Evolutionary conservation across 148 eudicot genomes (phyloP), one percentile per base, ranked within the genome.

Genomic region (Rheum nobile): DNA sequence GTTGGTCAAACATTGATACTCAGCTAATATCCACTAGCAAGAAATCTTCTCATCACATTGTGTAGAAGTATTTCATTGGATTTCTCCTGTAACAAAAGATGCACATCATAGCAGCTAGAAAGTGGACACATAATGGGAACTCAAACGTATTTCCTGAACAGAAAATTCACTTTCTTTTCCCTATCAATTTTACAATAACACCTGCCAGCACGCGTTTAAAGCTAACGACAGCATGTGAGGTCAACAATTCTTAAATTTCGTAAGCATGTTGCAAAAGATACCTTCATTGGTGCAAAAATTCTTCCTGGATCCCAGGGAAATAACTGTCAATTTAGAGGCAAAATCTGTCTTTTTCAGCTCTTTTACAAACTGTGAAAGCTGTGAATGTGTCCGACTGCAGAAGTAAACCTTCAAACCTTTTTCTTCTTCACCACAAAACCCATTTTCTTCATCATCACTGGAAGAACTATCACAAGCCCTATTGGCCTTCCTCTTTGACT

Each of bases 371-470:
- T 94, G 98, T 0, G 93, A 91, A 75, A 94, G 89, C 85, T 94
- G 98, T 16, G 98, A 94, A 87, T 94, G 98, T 7, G 98, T 94
- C 65, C 98, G 75, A 72, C 98, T 94, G 74, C 96, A 91, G 54
- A 94, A 94, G 63, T 86, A 94, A 63, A 94, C 82, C 85, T 87
- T 94, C 67, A 90, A 75, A 11, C 78, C 68, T 31, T 83, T 84
- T 57, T 76, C 86, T 67, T 82, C 85, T 61, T 80, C 86, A 41
- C 74, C 78, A 41, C 74, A 81, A 73, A 74, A 22, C 31, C 72
- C 81, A 72, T 70, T 83, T 32, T 74, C 85, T 32, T 84, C 86
- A 31, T 82, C 84, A 7, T 82, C 98, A 76, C 92, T 90, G 13
- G 98, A 91, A 9, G 91, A 89, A 77, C 83, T 79, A 70, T 79